Conservation (phyloP, 1,139 yeast genomes). For the Sugiyamaella neomexicana region DNA sequence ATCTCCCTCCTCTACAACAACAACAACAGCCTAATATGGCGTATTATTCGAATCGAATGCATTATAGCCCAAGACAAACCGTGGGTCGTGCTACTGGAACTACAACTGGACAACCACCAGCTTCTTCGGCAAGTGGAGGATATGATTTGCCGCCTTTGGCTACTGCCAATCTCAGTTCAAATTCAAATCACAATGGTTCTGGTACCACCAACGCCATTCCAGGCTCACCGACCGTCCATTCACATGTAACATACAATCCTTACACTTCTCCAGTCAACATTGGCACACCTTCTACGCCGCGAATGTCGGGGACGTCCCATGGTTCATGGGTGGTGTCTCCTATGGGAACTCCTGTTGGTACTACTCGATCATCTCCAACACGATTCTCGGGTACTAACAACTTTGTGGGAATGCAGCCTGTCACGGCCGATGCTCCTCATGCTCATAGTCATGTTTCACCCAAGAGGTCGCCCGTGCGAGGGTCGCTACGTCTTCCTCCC, state of each 20-base stretch:
- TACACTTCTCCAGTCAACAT: conserved; percentile 21
- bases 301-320: conserved; percentile 15
- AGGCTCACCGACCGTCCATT: conserved; percentile 7
- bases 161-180: background rate
- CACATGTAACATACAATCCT: conserved; percentile 1
- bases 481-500: background rate
- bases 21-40: conserved; percentile 17
- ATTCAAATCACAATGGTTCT: background rate
- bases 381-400: background rate
- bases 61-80: conserved; percentile 10
- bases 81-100: background rate
- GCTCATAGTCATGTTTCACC: conserved; percentile 13
- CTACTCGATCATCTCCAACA: conserved; percentile 11
- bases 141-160: background rate
- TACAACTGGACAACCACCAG: background rate
- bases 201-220: background rate
- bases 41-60: conserved; percentile 8
- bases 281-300: conserved; percentile 21
- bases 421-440: no score
- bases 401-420: background rate
- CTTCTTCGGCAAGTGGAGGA: background rate
- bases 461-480: conserved; percentile 8
- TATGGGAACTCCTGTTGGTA: conserved; percentile 9
- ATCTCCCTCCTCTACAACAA: conserved; percentile 8
- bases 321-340: conserved; percentile 23